Evolutionary conservation across 129 eudicot species (phyloP).

Genomic region (Flaveria trinervia): DNA sequence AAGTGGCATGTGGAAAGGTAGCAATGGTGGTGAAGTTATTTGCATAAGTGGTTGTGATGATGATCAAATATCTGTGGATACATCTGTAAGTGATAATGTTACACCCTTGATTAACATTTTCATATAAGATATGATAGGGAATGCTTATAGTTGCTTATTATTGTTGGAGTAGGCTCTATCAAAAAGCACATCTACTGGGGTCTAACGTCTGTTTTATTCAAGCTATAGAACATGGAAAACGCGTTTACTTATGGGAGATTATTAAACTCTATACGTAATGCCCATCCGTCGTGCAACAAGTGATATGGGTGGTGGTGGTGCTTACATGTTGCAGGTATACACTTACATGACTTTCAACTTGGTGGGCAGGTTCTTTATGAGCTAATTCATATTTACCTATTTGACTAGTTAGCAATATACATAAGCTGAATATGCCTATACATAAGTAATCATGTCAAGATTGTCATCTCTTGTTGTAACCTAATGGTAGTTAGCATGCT

Average conservation of each 20-base stretch:
- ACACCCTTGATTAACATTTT: neutral
- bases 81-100: slow-evolving; percentile 48
- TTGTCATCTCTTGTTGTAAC: neutral
- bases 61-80: slow-evolving; percentile 60
- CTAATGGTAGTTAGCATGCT: neutral
- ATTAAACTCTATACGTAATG: slow-evolving; percentile 46
- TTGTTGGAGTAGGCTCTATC: slow-evolving; percentile 51
- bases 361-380: neutral
- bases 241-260: slow-evolving; percentile 50
- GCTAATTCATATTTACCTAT: no score
- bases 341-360: neutral
- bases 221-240: slow-evolving; percentile 51
- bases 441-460: neutral
- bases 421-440: neutral
- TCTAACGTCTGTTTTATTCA: slow-evolving; percentile 54
- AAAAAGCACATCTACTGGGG: slow-evolving; percentile 51
- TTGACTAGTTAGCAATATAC: neutral
- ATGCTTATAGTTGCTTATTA: neutral
- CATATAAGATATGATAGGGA: neutral
- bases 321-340: slow-evolving; percentile 48
- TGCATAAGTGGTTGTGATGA: slow-evolving; percentile 71
- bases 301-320: slow-evolving; percentile 45
- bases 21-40: slow-evolving; percentile 62
- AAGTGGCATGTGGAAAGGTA: slow-evolving; percentile 55
- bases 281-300: slow-evolving; percentile 33